Evolutionary conservation across 768 basidiomycete genomes (phyloP).

Genomic region (Phallus indusiatus): DNA sequence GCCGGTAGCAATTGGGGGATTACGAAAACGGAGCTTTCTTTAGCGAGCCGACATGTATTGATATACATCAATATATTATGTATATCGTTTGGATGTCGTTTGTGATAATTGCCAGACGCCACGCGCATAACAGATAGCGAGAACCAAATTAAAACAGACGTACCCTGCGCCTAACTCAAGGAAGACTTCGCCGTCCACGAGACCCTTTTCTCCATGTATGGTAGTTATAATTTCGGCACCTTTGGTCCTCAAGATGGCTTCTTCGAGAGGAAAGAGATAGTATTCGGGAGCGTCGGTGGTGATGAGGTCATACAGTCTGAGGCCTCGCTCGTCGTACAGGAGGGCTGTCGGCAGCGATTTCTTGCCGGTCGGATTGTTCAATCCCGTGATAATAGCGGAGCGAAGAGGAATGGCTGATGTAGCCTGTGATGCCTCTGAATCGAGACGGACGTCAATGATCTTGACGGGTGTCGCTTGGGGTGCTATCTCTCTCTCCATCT

Average conservation of each 20-base stretch:
- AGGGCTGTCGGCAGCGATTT: conserved; percentile 73
- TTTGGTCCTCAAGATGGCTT: conserved; percentile 64
- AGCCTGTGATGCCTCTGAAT: conserved; percentile 14
- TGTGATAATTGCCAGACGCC: too few species aligned
- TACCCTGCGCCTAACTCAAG: conserved; percentile 95
- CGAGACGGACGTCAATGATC: conserved; percentile 10
- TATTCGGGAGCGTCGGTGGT: conserved; percentile 75
- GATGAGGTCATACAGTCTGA: conserved; percentile 79
- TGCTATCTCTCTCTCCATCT: background rate
- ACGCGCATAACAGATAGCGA: too few species aligned
- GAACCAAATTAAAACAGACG: conserved; percentile 25
- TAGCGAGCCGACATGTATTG: too few species aligned
- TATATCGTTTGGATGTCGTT: too few species aligned
- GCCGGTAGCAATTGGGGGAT: too few species aligned
- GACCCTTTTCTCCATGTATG: conserved; percentile 46
- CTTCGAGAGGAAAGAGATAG: conserved; percentile 85
- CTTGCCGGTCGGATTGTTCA: conserved; percentile 41
- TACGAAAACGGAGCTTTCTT: too few species aligned
- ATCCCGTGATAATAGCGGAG: conserved; percentile 40
- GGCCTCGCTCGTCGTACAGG: conserved; percentile 78
- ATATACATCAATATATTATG: too few species aligned
- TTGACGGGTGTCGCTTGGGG: background rate
- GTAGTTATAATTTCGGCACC: conserved; percentile 63
- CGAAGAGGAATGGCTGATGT: conserved; percentile 24
- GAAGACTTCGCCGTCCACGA: conserved; percentile 43